These are phyloP conservation scores for Euphorbia tirucalli DNA, from an alignment of 345 rosid species.

Conservation along the genomic window DNA sequence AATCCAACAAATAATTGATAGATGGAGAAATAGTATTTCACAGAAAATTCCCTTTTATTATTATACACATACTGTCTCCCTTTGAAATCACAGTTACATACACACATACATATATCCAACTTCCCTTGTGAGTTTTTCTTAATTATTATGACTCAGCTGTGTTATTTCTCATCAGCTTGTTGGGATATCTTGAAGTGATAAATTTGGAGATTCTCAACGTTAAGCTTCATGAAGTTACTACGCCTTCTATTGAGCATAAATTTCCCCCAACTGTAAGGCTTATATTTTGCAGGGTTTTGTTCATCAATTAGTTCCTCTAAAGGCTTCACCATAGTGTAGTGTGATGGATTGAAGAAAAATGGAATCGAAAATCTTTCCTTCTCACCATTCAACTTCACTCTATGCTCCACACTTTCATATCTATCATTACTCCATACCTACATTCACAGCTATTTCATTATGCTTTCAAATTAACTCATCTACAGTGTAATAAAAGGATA, in stretches of 20 bases:
- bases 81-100: too few relatives aligned
- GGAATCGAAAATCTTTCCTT: slow-evolving; percentile 50
- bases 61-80: too few relatives aligned
- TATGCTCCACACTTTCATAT: slow-evolving; percentile 50
- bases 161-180: too few relatives aligned
- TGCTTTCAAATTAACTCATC: too few relatives aligned
- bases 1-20: too few relatives aligned
- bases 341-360: slow-evolving; percentile 40
- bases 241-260: slow-evolving; percentile 30
- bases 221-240: slow-evolving; percentile 43
- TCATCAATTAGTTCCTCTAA: slow-evolving; percentile 34
- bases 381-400: slow-evolving; percentile 41
- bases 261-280: slow-evolving; percentile 41
- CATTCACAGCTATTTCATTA: too few relatives aligned
- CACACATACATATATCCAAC: too few relatives aligned
- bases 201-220: slow-evolving; percentile 44
- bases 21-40: too few relatives aligned
- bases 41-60: too few relatives aligned
- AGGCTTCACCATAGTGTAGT: slow-evolving; percentile 35
- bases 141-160: too few relatives aligned
- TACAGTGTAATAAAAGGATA: too few relatives aligned
- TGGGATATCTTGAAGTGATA: slow-evolving; percentile 32
- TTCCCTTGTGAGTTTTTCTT: too few relatives aligned
- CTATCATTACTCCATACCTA: slow-evolving; percentile 55
- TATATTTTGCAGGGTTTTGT: slow-evolving; percentile 35